Base-by-base conservation (phyloP, 2,329 filamentous ascomycete genomes). In the Arthrobotrys iridis region DNA sequence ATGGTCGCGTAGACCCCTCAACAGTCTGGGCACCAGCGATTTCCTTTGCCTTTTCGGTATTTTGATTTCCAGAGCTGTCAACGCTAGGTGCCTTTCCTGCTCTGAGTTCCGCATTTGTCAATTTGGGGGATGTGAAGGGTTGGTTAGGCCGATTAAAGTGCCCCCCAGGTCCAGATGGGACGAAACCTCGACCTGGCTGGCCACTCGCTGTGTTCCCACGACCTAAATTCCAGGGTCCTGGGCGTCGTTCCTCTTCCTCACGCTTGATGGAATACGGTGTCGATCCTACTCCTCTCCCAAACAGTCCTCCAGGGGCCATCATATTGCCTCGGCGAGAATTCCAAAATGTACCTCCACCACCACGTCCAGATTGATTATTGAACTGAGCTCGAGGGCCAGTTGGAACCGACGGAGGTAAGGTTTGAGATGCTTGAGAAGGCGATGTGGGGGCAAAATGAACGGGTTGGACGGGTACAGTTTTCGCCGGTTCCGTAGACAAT, bases 401-500 rank as follows among this genome's bases (percentile, higher is more conserved):
- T 10, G 70, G 70, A 13, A 66, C 45, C n/a, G 70, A 67, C 13
- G 57, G 70, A 26, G 70, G 70, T 8, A 74, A 15, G 20, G 24
- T 62, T 26, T 66, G 60, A 10, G 60, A 52, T 3, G 55, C 43
- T 13, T 57, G 59, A 8, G 70, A 74, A 3, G 70, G 70, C 7
- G 70, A 74, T 35, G 70, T 74, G n/a, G 70, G 70, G 6, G 60
- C 45, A 59, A 74, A 74, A 43, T 74, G 60, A 2, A 62, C 62
- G 26, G 70, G 70, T 20, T 74, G 70, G 43, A 58, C 55, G 10
- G 70, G 70, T 4, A 63, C 62, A 33, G 70, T 20, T 58, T 67
- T 74, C 22, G 62, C 37, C 10, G 62, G 40, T 50, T 74, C 70
- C 4, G 68, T 46, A 48, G 70, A 62, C 15, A 55, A 55, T 4